Base-by-base conservation (phyloP, 257 asterid genomes). In the Mentha longifolia region DNA sequence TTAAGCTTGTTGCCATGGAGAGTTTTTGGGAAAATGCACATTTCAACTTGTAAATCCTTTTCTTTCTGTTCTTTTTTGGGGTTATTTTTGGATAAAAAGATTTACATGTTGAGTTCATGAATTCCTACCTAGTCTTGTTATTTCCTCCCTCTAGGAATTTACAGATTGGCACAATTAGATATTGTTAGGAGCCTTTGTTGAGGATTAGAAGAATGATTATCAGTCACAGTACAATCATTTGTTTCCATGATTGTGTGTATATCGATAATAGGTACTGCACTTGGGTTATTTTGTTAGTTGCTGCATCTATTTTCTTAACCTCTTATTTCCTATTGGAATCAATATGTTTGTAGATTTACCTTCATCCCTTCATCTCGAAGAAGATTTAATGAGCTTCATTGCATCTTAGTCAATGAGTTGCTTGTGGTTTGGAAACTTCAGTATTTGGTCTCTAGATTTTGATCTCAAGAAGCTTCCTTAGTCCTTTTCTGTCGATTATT, bases 141-240 rank as follows among this genome's bases (percentile, higher is more conserved):
- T 85, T 8, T 92, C 97, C 70, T 67, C 86, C 85, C 39, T 35
- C 39, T 35, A 35, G 39, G 39, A 35, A 35, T 35, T 35, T 35
- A 7, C 39, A 35, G 8, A 35, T 35, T 35, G 39, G 39, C 39
- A 35, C 39, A 35, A 25, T 28, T 35, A 35, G 39, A 5, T 7
- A 5, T 35, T 22, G 25, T 22, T 22, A 22, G 25, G 25, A 22
- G n/a, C n/a, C 25, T 22, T 22, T 35, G 39, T 35, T 35, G 39
- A 35, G 39, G 39, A 35, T 35, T 28, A 35, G 39, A 35, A 35
- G 39, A 35, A 35, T 35, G 6, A 7, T 35, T 35, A 35, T 35
- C 39, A 7, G 39, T 35, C 8, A 5, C 39, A 35, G 8, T 35
- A 35, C 8, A 35, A 7, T 35, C 39, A 28, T 28, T 35, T 1